Evolutionary conservation across 208 protist species (phyloP), one percentile per base, ranked within the genome.

Genomic region (Trypanosomatidae sp.): DNA sequence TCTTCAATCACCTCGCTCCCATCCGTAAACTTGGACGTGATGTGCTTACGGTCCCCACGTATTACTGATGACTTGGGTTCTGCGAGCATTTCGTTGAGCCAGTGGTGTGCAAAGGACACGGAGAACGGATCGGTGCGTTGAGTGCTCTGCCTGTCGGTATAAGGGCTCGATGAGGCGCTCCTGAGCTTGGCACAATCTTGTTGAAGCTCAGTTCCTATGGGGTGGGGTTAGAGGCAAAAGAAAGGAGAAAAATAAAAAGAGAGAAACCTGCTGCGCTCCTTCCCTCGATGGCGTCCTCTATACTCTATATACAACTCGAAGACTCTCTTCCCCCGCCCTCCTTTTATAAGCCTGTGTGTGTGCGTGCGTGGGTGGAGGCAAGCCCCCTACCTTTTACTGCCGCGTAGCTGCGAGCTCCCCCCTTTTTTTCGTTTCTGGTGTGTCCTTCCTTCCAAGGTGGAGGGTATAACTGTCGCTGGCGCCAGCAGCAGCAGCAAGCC

Each of bases 1-100:
- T 98, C 95, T 81, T 99, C 95, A 1, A 98, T 67, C 80, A 98
- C 79, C 78, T 99, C 97, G 12, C 73, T 80, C 0, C 90, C 94
- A 77, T 98, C 93, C 15, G 85, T 89, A 62, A 91, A 97, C 49
- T 88, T 96, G 43, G 91, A 95, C 56, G 94, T 95, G 49, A 98
- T 87, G 39, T 88, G 93, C 62, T 87, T 88, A 6, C 92, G 80
- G 19, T 88, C 94, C 66, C 91, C 91, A 6, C 75, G 73, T 71
- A 98, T 95, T 13, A 98, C 85, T 12, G 85, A 94, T 6, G 90
- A 90, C 67, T 88, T 91, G 19, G 93, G 89, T 65, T 89, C 91
- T 19, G 88, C 82, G 41, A 95, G 72, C 80, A 91, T 92, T 41
- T 50, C 28, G 5, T 52, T 39, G 28, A 39, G 49, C 33, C 3